These are phyloP conservation scores for Climacium dendroides DNA, from an alignment of 225 moss, liverwort and hornwort genomes.

Conservation along the genomic window DNA sequence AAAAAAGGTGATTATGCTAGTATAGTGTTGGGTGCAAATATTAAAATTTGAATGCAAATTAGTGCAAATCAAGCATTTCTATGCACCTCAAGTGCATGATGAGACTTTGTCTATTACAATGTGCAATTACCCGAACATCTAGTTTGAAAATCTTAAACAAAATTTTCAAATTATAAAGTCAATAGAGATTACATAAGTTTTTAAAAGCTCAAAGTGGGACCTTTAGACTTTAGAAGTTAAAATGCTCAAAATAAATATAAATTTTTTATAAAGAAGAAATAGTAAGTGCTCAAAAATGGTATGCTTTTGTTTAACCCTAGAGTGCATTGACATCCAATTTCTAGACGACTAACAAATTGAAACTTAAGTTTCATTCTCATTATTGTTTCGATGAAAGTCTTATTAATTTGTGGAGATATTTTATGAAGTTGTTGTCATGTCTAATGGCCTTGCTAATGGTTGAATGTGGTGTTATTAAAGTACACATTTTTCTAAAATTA, in stretches of 20 bases:
- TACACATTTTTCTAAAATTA: too few species aligned
- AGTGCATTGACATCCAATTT: too few species aligned
- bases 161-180: not conserved
- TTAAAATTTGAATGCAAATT: not conserved
- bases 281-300: accelerated
- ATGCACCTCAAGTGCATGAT: not conserved
- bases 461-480: too few species aligned
- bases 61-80: not conserved
- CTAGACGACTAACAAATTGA: too few species aligned
- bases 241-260: not conserved
- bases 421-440: too few species aligned
- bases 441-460: too few species aligned
- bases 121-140: not conserved
- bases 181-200: accelerated
- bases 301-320: not conserved
- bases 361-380: too few species aligned
- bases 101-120: accelerated
- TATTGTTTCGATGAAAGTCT: too few species aligned
- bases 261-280: not conserved
- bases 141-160: not conserved
- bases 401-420: too few species aligned
- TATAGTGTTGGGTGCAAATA: not conserved
- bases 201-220: accelerated
- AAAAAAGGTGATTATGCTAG: not conserved
- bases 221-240: not conserved